Percentiles rank a stretch among this genome's conserved stretches.
Evolutionary conservation across 2,329 filamentous ascomycete genomes (phyloP).

Genomic region (Ceratocystis destructans): DNA sequence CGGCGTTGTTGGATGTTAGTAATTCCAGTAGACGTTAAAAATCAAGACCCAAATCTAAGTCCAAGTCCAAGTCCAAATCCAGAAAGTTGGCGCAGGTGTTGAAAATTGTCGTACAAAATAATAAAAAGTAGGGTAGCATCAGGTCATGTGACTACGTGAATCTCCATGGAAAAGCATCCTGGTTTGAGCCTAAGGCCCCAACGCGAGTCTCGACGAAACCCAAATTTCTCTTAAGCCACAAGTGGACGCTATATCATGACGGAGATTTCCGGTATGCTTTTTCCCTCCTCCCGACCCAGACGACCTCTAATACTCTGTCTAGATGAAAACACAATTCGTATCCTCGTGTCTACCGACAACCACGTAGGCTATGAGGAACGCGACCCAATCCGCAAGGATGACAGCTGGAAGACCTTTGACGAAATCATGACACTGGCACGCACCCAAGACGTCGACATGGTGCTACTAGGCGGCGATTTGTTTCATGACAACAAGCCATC

Average conservation of each 20-base stretch:
- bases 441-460: slow-evolving; percentile 88
- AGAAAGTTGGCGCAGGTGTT: neutral
- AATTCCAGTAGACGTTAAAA: no score
- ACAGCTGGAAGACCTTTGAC: slow-evolving; percentile 93
- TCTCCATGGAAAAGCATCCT: neutral
- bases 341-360: slow-evolving; percentile 88
- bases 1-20: no score
- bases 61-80: no score
- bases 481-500: slow-evolving; percentile 98
- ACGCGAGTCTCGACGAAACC: neutral
- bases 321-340: slow-evolving; percentile 73
- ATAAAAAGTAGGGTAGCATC: neutral
- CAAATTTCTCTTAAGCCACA: neutral
- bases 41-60: no score
- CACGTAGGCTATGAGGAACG: slow-evolving; percentile 96
- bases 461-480: slow-evolving; percentile 82
- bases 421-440: slow-evolving; percentile 85
- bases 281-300: neutral
- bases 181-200: neutral
- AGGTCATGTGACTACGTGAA: slow-evolving; percentile 1
- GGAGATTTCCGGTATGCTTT: slow-evolving; percentile 4
- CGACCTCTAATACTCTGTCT: neutral
- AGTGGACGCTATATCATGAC: neutral
- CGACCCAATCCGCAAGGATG: slow-evolving; percentile 85
- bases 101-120: neutral